Base-by-base conservation (phyloP, 2,329 filamentous ascomycete genomes). In the Paracoccidioides lutzii region DNA sequence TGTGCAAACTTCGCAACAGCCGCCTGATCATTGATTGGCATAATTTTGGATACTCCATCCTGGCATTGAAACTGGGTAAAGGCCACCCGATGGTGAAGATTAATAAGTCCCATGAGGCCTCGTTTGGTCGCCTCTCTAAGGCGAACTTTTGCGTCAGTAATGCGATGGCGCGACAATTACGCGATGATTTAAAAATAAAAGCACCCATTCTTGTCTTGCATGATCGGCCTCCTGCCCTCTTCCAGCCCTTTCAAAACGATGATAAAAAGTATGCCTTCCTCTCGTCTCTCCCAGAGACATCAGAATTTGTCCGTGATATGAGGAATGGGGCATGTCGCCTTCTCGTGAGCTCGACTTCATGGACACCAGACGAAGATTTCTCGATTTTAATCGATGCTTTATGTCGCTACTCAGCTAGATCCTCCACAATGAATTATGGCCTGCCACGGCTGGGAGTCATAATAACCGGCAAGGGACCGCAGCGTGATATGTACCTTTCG, bases 351-450 rank as follows among this genome's bases (percentile, higher is more conserved):
- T 93, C 90, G 57, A 98, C 93, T 0, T 96, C 90, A 9, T 98
- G 93, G 93, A 98, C 93, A 0, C 82, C 90, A 0, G 93, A 98
- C 65, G 93, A 98, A 69, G 91, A 98, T 70, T 97, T 98, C 68
- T 84, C 83, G 0, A 72, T 98, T 4, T 78, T 98, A 2, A 84
- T 98, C 3, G 83, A 90, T 52, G 90, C 90, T 0, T 76, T 98
- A 0, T 82, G 88, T 9, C 70, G 74, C 6, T 96, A 96, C 66
- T 87, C 87, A 1, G 72, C 75, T 9, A 60, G 72, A 41, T 73
- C 75, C 8, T 73, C 69, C 8, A 75, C 72, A 0, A 70, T 72
- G 9, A 68, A 71, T 0, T 65, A 67, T 4, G 67, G 75, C 0
- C 72, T 83, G 0, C 89, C 90, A 0, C 72, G 76, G 7, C 76